phyloP scores from a whole-genome alignment of 768 basidiomycete species.

The Xerocomellus dryophilus region DNA sequence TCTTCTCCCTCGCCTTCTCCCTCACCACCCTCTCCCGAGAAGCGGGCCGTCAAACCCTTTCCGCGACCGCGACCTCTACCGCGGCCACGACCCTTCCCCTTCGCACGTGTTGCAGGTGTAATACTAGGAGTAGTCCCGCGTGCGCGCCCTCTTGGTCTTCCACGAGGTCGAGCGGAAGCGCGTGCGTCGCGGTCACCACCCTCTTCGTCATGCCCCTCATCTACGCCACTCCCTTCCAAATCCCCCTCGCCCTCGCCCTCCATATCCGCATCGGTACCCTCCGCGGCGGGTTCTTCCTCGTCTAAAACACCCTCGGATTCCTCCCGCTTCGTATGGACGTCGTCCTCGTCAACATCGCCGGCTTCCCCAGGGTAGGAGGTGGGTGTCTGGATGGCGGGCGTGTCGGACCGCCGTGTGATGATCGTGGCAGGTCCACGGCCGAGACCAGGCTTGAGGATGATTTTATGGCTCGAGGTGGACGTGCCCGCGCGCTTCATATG shows the following conservation, averaged over 20 bases:
- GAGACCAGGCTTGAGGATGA: constrained; percentile 41
- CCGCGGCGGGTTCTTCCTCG: constrained; percentile 31
- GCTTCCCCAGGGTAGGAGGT: constrained; percentile 20
- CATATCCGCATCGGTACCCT: constrained; percentile 27
- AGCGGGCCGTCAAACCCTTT: constrained; percentile 27
- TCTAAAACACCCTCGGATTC: constrained; percentile 30
- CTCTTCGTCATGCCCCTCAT: constrained; percentile 32
- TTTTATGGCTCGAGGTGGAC: constrained; percentile 32
- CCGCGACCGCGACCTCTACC: constrained; percentile 42
- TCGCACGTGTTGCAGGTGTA: constrained; percentile 34
- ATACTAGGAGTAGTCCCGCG: constrained; percentile 29
- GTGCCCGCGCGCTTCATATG: constrained; percentile 24
- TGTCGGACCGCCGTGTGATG: constrained; percentile 24
- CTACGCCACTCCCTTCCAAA: constrained; percentile 30
- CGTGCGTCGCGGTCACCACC: constrained; percentile 35
- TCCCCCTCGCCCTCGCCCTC: constrained; percentile 31
- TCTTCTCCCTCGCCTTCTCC: constrained; percentile 41
- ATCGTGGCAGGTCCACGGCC: constrained; percentile 28
- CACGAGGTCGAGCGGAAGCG: constrained; percentile 34
- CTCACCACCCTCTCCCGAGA: constrained; percentile 36
- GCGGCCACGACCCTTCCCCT: constrained; percentile 38
- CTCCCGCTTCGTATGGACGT: constrained; percentile 28
- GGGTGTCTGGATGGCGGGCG: constrained; percentile 18
- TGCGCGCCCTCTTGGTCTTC: constrained; percentile 38
- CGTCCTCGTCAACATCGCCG: constrained; percentile 26